These are phyloP conservation scores for Tricholoma bakamatsutake DNA, from an alignment of 768 basidiomycete genomes.

Conservation along the genomic window DNA sequence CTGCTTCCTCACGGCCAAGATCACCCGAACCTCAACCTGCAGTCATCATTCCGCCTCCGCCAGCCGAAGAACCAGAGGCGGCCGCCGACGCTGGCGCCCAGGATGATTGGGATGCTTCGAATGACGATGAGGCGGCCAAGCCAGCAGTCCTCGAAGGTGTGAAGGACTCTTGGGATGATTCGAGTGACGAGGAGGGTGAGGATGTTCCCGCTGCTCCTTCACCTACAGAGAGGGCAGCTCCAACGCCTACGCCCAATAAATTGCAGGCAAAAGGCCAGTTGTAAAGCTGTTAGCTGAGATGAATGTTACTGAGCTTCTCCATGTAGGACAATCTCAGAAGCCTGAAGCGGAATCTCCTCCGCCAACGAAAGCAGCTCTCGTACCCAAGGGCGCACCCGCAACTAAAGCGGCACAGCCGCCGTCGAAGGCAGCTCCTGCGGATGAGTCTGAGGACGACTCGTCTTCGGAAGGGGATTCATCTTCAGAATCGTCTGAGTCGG, in stretches of 20 bases:
- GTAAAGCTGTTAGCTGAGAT: neutral
- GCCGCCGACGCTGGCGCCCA: slow-evolving; percentile 30
- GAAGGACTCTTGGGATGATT: slow-evolving; percentile 59
- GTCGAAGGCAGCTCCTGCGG: slow-evolving; percentile 10
- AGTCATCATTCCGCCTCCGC: slow-evolving; percentile 11
- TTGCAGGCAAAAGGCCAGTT: slow-evolving; percentile 10
- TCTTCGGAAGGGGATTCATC: slow-evolving; percentile 34
- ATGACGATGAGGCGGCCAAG: slow-evolving; percentile 24
- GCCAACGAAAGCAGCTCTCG: slow-evolving; percentile 18
- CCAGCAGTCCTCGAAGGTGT: slow-evolving; percentile 20
- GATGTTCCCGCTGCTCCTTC: slow-evolving; percentile 17
- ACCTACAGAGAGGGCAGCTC: slow-evolving; percentile 4
- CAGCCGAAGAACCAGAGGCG: slow-evolving; percentile 15
- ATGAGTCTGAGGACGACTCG: slow-evolving; percentile 32
- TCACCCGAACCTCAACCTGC: slow-evolving; percentile 38
- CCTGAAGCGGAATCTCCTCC: slow-evolving; percentile 22
- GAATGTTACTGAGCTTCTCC: no score
- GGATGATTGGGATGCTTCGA: slow-evolving; percentile 29
- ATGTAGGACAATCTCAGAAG: slow-evolving; percentile 10
- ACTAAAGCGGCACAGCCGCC: slow-evolving; percentile 18
- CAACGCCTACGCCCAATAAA: neutral
- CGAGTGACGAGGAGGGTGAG: slow-evolving; percentile 52
- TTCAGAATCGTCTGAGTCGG: slow-evolving; percentile 43
- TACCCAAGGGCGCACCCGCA: slow-evolving; percentile 17
- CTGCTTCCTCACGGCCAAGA: slow-evolving; percentile 49